These are phyloP conservation scores for Boletus insuetus DNA, from an alignment of 768 basidiomycete genomes.

Conservation along the genomic window DNA sequence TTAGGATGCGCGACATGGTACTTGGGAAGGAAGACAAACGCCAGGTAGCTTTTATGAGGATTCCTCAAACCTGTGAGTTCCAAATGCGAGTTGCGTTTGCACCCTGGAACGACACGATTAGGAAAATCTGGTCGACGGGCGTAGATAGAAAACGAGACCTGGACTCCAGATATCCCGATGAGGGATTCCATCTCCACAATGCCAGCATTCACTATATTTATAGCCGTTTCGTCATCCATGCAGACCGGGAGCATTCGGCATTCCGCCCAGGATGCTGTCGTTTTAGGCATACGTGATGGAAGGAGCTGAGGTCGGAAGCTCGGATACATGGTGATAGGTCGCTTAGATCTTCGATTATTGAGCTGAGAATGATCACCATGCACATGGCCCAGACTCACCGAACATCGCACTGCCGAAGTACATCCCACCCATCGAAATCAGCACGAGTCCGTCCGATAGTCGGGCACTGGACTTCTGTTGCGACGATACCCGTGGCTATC, in stretches of 20 bases:
- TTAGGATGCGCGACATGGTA: slow-evolving; percentile 36
- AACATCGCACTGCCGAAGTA: neutral
- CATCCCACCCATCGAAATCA: neutral
- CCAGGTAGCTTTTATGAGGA: slow-evolving; percentile 14
- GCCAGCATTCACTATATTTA: neutral
- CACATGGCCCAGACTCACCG: neutral
- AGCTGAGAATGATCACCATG: neutral
- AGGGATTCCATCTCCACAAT: neutral
- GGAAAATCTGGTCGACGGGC: neutral
- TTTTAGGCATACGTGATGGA: neutral
- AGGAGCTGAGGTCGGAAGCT: slow-evolving; percentile 1
- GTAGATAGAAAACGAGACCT: neutral
- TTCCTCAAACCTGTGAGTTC: slow-evolving; percentile 2
- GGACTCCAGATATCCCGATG: neutral
- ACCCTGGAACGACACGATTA: neutral
- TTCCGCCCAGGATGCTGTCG: neutral
- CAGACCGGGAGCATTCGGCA: neutral
- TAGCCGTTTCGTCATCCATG: neutral
- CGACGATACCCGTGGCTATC: slow-evolving; percentile 3
- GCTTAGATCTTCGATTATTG: neutral
- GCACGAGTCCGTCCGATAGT: neutral
- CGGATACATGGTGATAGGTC: neutral
- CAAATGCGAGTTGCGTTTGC: neutral
- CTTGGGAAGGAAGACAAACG: neutral
- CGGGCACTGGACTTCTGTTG: neutral